These are phyloP conservation scores for Neoboletus magnificus DNA, from an alignment of 768 basidiomycete genomes.

Conservation along the genomic window DNA sequence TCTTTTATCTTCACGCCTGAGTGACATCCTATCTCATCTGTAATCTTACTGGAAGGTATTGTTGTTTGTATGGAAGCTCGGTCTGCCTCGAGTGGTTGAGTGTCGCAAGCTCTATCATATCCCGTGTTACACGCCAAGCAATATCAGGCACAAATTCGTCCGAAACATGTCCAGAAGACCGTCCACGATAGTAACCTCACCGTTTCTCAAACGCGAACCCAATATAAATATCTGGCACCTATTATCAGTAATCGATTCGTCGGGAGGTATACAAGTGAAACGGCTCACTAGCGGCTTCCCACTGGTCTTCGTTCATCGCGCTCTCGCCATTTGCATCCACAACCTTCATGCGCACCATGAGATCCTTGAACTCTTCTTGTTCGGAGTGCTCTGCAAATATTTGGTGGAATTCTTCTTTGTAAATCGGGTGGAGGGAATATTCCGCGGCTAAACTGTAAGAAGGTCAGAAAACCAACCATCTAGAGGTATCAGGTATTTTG, in stretches of 20 bases:
- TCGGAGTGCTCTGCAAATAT: conserved; percentile 81
- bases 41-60: conserved; percentile 27
- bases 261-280: not conserved
- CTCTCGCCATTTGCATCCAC: conserved; percentile 83
- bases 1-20: conserved; percentile 3
- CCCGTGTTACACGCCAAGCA: not conserved
- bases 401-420: conserved; percentile 88
- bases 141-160: conserved; percentile 4
- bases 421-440: conserved; percentile 69
- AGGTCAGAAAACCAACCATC: conserved; percentile 12
- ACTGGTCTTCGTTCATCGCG: conserved; percentile 91
- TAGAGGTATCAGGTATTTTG: not conserved
- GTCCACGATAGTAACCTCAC: conserved; percentile 14
- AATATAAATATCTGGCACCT: conserved; percentile 76
- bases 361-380: conserved; percentile 73
- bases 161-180: not conserved
- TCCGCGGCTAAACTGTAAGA: conserved; percentile 73
- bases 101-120: conserved; percentile 1
- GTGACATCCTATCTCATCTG: conserved; percentile 27
- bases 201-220: conserved; percentile 88
- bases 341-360: conserved; percentile 90
- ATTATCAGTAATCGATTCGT: conserved; percentile 4
- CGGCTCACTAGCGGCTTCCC: conserved; percentile 96
- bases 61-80: conserved; percentile 8
- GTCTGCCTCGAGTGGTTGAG: not conserved